phyloP scores from a whole-genome alignment of 164 flowering plant species.

The Nymphaea colorata region DNA sequence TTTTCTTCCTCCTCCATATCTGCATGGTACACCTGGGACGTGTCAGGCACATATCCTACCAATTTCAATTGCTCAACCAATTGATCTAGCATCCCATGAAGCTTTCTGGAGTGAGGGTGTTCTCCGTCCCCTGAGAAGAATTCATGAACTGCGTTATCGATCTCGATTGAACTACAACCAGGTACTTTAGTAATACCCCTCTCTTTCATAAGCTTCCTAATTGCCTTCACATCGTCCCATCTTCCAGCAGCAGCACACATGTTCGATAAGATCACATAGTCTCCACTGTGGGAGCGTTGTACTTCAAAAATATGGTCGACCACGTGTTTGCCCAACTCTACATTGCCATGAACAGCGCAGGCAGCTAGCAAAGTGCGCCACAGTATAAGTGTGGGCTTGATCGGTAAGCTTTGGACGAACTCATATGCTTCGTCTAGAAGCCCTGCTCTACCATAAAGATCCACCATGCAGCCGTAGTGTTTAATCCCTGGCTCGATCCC shows the following conservation, averaged over 20 bases:
- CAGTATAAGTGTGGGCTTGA: constrained; percentile 46
- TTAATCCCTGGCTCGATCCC: constrained; percentile 42
- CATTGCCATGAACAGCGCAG: constrained; percentile 43
- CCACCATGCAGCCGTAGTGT: constrained; percentile 73
- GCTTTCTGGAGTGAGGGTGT: constrained; percentile 18
- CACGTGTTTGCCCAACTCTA: constrained; percentile 45
- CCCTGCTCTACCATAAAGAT: constrained; percentile 56
- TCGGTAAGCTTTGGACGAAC: constrained; percentile 42
- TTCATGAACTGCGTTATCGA: constrained; percentile 54
- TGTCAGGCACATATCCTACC: constrained; percentile 62
- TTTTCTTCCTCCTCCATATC: constrained; percentile 50
- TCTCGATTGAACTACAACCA: constrained; percentile 70
- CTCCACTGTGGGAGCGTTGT: constrained; percentile 61
- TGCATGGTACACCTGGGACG: constrained; percentile 42
- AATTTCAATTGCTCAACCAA: constrained; percentile 36
- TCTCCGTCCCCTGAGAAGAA: constrained; percentile 62
- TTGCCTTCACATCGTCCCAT: constrained; percentile 49
- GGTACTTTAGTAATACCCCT: constrained; percentile 45
- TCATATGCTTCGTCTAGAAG: constrained; percentile 44
- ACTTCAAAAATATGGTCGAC: constrained; percentile 34
- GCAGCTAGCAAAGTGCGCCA: constrained; percentile 71
- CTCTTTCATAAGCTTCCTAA: constrained; percentile 54
- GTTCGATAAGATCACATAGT: constrained; percentile 60
- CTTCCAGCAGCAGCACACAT: constrained; percentile 51
- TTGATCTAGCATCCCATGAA: constrained; percentile 42